phyloP scores from a whole-genome alignment of 495 filamentous ascomycete genomes.

The Penicillium riverlandense region DNA sequence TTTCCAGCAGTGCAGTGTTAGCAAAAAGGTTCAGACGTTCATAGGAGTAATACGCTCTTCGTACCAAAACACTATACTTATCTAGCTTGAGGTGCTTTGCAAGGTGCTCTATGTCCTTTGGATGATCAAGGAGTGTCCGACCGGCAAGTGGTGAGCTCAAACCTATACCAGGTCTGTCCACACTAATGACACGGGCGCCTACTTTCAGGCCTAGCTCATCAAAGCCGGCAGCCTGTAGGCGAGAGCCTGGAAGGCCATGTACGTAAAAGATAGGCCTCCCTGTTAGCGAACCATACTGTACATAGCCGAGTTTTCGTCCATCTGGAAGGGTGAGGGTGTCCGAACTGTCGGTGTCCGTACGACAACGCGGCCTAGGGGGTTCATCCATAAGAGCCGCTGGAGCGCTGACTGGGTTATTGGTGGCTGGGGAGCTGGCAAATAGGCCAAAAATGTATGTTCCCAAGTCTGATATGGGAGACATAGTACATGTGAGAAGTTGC shows the following conservation, averaged over 20 bases:
- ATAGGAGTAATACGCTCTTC: no score
- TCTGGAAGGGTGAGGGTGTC: constrained; percentile 13
- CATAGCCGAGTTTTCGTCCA: constrained; percentile 24
- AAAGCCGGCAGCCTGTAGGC: constrained; percentile 18
- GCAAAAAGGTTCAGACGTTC: no score
- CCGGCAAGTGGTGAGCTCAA: constrained; percentile 24
- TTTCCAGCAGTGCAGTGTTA: no score
- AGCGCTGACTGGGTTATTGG: no score
- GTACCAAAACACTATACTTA: constrained; percentile 24
- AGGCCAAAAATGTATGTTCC: no score
- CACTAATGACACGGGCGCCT: constrained; percentile 25
- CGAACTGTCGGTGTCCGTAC: no score
- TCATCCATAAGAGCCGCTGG: no score
- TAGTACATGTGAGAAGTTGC: no score
- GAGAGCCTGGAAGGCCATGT: constrained; percentile 30
- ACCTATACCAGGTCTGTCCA: constrained; percentile 35
- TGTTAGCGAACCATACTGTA: constrained; percentile 19
- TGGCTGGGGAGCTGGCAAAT: no score
- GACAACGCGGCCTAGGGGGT: no score
- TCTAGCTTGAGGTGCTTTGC: constrained; percentile 21
- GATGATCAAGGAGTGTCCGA: constrained; percentile 28
- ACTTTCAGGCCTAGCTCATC: constrained; percentile 14
- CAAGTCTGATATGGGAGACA: no score
- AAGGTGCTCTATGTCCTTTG: constrained; percentile 27
- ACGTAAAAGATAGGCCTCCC: constrained; percentile 21